A percentile compares a stretch with the other conserved stretches of the same genome.
Evolutionary conservation across 345 rosid genomes (phyloP).

Genomic region (Gossypium thurberi): DNA sequence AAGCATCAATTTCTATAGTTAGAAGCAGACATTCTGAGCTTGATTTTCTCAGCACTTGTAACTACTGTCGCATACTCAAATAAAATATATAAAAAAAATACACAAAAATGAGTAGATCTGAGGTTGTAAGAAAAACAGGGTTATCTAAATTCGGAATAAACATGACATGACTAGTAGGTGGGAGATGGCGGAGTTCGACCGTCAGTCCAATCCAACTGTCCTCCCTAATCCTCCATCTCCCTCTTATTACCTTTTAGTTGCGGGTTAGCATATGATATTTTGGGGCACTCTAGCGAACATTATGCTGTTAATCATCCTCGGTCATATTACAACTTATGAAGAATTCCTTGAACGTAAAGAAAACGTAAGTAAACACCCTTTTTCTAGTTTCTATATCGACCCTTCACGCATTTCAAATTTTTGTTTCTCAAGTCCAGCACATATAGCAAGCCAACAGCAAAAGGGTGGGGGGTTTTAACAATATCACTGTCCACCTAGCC

Average conservation of each 20-base stretch:
- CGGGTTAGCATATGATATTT: neutral
- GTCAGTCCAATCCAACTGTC: neutral
- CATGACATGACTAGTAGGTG: constrained; percentile 5
- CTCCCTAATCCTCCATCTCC: neutral
- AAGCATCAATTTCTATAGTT: neutral
- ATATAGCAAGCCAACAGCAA: neutral
- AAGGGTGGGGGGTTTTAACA: too few relatives aligned
- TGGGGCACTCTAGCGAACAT: too few relatives aligned
- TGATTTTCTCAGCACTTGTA: neutral
- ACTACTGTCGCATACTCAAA: neutral
- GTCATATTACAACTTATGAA: neutral
- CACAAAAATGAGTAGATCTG: neutral
- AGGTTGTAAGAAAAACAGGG: neutral
- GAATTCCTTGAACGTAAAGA: neutral
- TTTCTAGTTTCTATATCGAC: neutral
- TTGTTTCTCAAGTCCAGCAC: neutral
- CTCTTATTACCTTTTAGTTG: neutral
- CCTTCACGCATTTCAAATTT: neutral
- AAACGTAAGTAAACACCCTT: neutral
- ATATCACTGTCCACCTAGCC: too few relatives aligned
- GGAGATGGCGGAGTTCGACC: neutral
- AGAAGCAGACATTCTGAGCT: neutral
- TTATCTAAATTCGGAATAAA: neutral
- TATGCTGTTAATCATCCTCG: neutral
- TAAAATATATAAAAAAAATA: neutral